These are phyloP conservation scores for Ganoderma lingzhi DNA, from an alignment of 1,284 basidiomycete species.

Conservation along the genomic window DNA sequence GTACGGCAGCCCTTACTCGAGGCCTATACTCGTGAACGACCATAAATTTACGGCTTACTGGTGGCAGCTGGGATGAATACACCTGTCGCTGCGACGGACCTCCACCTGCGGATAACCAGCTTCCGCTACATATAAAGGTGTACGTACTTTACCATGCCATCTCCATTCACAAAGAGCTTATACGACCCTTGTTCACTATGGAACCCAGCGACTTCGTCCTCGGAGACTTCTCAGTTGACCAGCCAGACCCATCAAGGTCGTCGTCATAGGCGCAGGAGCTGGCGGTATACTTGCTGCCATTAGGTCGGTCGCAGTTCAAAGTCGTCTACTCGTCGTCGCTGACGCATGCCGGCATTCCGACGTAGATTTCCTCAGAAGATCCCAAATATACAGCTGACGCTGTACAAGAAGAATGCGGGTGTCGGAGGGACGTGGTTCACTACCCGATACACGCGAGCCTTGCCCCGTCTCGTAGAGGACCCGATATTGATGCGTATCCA, in stretches of 20 bases:
- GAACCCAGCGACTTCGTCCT: neutral
- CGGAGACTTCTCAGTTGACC: slow-evolving; percentile 51
- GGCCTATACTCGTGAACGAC: too few relatives aligned
- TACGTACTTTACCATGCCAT: too few relatives aligned
- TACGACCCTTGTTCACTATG: too few relatives aligned
- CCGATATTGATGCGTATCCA: slow-evolving; percentile 32
- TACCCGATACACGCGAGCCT: slow-evolving; percentile 42
- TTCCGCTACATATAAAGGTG: too few relatives aligned
- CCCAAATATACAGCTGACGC: slow-evolving; percentile 57
- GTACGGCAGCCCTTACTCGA: too few relatives aligned
- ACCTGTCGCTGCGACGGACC: too few relatives aligned
- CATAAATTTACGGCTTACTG: too few relatives aligned
- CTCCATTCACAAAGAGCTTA: too few relatives aligned
- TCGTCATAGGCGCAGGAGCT: slow-evolving; percentile 61
- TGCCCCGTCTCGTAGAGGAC: neutral
- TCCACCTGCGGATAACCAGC: too few relatives aligned
- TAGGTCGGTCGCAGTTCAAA: slow-evolving; percentile 37
- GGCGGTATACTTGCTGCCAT: slow-evolving; percentile 65
- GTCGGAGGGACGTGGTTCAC: slow-evolving; percentile 65
- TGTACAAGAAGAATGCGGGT: slow-evolving; percentile 63
- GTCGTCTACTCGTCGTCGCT: too few relatives aligned
- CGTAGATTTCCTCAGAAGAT: slow-evolving; percentile 58
- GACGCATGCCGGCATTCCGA: neutral
- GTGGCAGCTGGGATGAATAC: too few relatives aligned
- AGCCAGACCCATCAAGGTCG: slow-evolving; percentile 57